These are phyloP conservation scores for Saturnispora sekii DNA, from an alignment of 805 yeast genomes.

Conservation along the genomic window DNA sequence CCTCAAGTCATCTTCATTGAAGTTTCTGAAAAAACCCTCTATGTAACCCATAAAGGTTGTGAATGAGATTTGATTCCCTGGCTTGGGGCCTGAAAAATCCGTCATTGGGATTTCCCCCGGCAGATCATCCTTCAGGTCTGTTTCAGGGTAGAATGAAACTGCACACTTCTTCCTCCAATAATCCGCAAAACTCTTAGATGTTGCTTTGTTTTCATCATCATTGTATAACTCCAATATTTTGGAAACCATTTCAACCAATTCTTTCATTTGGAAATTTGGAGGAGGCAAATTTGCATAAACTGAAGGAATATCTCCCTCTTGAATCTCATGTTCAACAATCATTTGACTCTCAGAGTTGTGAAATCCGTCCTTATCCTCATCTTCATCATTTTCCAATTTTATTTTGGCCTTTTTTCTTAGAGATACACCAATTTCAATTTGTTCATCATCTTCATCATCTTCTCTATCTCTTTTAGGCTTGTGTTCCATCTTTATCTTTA, in stretches of 20 bases:
- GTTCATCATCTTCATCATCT: slow-evolving; percentile 13
- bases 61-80: slow-evolving; percentile 85
- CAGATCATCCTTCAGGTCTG: slow-evolving; percentile 60
- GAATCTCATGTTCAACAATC: neutral
- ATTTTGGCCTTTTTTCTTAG: neutral
- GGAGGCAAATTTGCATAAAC: slow-evolving; percentile 22
- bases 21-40: slow-evolving; percentile 76
- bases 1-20: slow-evolving; percentile 70
- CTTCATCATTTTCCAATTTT: slow-evolving; percentile 5
- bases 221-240: slow-evolving; percentile 18
- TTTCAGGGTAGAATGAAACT: slow-evolving; percentile 82
- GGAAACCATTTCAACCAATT: slow-evolving; percentile 16
- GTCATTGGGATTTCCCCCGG: slow-evolving; percentile 86
- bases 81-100: slow-evolving; percentile 78
- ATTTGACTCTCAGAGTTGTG: neutral
- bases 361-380: slow-evolving; percentile 1
- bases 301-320: slow-evolving; percentile 34
- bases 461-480: slow-evolving; percentile 2
- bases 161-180: slow-evolving; percentile 68
- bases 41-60: slow-evolving; percentile 76
- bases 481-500: slow-evolving; percentile 4
- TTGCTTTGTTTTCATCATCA: slow-evolving; percentile 49
- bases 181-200: slow-evolving; percentile 46
- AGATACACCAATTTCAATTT: too few species aligned
- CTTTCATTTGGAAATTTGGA: slow-evolving; percentile 12